Percentiles rank a stretch among this genome's conserved stretches.
phyloP scores from a whole-genome alignment of 306 rosid genomes.

The Medicago ruthenica region DNA sequence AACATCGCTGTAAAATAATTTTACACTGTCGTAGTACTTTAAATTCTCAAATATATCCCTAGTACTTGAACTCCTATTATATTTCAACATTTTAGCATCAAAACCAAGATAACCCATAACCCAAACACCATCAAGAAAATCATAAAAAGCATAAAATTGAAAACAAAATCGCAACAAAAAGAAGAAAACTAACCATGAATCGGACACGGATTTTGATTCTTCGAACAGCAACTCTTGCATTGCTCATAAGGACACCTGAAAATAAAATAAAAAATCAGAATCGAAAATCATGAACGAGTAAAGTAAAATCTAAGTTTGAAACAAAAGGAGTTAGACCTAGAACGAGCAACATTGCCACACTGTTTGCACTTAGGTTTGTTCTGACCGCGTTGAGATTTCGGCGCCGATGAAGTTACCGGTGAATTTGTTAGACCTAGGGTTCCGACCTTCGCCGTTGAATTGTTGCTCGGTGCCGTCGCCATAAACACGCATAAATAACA shows the following conservation, averaged over 20 bases:
- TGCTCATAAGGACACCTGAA: slow-evolving; percentile 89
- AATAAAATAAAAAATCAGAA: neutral
- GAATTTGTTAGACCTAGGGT: slow-evolving; percentile 21
- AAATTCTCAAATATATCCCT: too few species aligned
- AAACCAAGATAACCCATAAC: neutral
- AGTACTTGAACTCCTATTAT: neutral
- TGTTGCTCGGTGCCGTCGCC: slow-evolving; percentile 24
- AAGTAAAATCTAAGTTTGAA: neutral
- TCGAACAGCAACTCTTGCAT: slow-evolving; percentile 96
- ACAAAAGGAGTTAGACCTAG: slow-evolving; percentile 47
- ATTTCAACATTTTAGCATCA: neutral
- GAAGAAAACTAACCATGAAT: slow-evolving; percentile 67
- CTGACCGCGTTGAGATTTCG: slow-evolving; percentile 58
- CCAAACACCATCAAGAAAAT: neutral
- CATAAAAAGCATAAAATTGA: neutral
- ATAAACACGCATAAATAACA: neutral
- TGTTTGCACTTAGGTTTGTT: slow-evolving; percentile 63
- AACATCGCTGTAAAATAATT: too few species aligned
- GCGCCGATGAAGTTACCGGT: neutral
- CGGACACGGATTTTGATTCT: slow-evolving; percentile 91
- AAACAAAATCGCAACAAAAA: neutral
- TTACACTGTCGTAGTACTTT: too few species aligned
- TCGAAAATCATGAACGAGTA: neutral
- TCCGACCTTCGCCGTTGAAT: slow-evolving; percentile 31
- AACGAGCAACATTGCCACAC: slow-evolving; percentile 99